Evolutionary conservation across 768 basidiomycete species (phyloP).

Genomic region (Lentinula guzmanii): DNA sequence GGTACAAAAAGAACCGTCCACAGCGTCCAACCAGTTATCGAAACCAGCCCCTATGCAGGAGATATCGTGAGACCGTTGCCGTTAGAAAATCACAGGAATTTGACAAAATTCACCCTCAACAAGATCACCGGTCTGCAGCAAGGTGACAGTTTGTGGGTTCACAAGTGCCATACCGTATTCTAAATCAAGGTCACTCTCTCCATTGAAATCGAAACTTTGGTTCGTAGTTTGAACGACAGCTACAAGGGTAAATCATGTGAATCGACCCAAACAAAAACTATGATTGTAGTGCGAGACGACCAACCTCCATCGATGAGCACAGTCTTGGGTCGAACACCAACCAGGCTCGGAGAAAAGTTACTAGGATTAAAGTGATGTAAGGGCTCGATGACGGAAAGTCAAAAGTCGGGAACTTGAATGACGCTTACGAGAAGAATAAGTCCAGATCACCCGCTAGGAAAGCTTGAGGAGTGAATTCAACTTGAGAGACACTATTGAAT

Average conservation of each 20-base stretch:
- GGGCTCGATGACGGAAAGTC: background rate
- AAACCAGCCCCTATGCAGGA: constrained; percentile 29
- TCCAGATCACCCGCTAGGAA: constrained; percentile 29
- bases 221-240: constrained; percentile 22
- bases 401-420: no score
- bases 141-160: constrained; percentile 24
- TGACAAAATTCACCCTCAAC: constrained; percentile 19
- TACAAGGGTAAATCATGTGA: constrained; percentile 4
- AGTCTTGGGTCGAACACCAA: constrained; percentile 24
- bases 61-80: background rate
- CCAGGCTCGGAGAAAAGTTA: constrained; percentile 28
- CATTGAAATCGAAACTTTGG: constrained; percentile 25
- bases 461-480: constrained; percentile 35
- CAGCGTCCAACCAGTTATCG: constrained; percentile 38
- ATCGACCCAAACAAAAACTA: no score
- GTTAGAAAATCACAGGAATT: background rate
- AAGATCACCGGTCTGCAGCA: constrained; percentile 35
- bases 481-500: constrained; percentile 11
- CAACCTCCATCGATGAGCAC: constrained; percentile 30
- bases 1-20: constrained; percentile 35
- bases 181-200: constrained; percentile 42
- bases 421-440: constrained; percentile 6
- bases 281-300: background rate
- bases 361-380: constrained; percentile 5
- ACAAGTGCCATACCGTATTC: constrained; percentile 41